Evolutionary conservation across 257 asterid genomes (phyloP), one percentile per base, ranked within the genome.

Genomic region (Leonotis leonurus): DNA sequence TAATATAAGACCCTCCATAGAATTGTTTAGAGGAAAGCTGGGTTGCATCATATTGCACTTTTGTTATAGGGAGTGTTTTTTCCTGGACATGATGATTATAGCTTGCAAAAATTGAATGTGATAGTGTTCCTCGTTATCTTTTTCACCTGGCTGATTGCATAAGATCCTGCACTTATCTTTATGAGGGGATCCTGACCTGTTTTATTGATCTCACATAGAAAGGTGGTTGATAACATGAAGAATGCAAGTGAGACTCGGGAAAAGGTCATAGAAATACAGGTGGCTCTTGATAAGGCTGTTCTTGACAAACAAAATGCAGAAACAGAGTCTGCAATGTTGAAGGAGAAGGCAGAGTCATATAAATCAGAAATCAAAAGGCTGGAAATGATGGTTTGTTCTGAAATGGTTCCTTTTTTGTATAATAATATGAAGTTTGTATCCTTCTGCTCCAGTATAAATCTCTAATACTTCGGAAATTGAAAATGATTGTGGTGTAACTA

Each of bases 141-240:
- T 65, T 70, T 24, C 22, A 7, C 22, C 9, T 57, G 58, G 67
- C 63, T 62, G 66, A 49, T 73, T 65, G 30, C 50, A 70, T 52
- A 41, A 36, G 60, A 61, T 62, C 41, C 52, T 53, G 62, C 41
- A 37, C 43, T 45, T 63, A 13, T 69, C 18, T 36, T 43, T 36
- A 11, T 14, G 25, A 63, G 56, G 45, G 50, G 60, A 32, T 67
- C 66, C 74, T 65, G 54, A 65, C 55, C 67, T 33, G 49, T 58
- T 60, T 46, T 27, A 30, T 52, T 62, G 60, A 60, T 56, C 73
- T 67, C 61, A 32, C 66, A 60, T 81, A 93, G 99, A 71, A 87
- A 89, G 82, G 89, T 82, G 36, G 64, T 85, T 75, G 91, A 93
- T 58, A 78, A 83, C 81, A 89, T 89, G 96, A 81, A 59, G 78